Conservation (phyloP, 225 moss, liverwort and hornwort genomes). For the Pseudisothecium myosuroides region DNA sequence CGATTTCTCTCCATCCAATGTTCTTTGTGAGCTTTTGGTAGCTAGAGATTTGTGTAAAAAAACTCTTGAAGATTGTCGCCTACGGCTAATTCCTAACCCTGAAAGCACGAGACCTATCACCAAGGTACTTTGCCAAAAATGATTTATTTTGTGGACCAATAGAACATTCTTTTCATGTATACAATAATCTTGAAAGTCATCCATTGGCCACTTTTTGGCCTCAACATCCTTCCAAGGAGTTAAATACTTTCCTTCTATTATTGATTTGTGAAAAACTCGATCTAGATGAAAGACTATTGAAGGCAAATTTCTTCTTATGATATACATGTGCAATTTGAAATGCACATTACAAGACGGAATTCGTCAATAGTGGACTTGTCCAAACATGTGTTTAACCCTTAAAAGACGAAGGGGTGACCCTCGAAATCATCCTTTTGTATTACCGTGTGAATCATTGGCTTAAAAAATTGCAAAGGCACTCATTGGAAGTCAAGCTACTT, state of each 20-base stretch:
- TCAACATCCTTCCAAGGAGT: accelerated
- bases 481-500: no score
- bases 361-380: neutral
- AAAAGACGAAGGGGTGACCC: no score
- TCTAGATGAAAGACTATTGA: accelerated
- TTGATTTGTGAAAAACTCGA: neutral
- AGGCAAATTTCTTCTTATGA: neutral
- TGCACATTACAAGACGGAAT: no score
- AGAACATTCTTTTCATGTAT: neutral
- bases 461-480: no score
- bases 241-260: no score
- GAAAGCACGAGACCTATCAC: accelerated
- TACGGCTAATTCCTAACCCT: accelerated
- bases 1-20: neutral
- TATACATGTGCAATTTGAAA: neutral
- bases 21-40: neutral
- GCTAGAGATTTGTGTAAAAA: neutral
- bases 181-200: neutral
- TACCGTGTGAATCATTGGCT: no score
- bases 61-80: neutral
- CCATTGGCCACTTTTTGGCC: neutral
- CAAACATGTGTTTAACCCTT: accelerated
- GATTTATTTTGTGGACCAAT: neutral
- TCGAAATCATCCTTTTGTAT: no score
- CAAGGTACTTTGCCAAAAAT: neutral